These are phyloP conservation scores for Podaxis pistillaris DNA, from an alignment of 768 basidiomycete species.

Conservation along the genomic window DNA sequence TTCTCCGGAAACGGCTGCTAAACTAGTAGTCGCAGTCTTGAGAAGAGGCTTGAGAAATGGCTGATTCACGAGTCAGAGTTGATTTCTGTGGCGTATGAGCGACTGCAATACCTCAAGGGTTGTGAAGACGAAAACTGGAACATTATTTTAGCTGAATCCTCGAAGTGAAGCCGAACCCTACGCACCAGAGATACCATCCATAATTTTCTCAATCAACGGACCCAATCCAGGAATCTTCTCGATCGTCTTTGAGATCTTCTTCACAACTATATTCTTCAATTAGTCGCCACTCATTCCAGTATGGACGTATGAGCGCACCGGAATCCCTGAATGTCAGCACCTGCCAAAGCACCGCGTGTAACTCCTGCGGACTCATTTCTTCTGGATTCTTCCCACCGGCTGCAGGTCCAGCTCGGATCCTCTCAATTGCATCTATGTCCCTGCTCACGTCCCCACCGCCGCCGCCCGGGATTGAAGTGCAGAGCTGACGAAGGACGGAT, in stretches of 20 bases:
- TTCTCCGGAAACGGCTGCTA: conserved; percentile 65
- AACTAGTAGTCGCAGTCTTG: conserved; percentile 61
- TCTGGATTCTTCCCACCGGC: conserved; percentile 68
- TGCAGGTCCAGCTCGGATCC: conserved; percentile 59
- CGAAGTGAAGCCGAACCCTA: conserved; percentile 1
- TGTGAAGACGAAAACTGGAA: conserved; percentile 74
- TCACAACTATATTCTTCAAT: conserved; percentile 45
- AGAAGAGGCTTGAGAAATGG: conserved; percentile 81
- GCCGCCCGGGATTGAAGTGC: conserved; percentile 64
- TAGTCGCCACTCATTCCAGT: neutral
- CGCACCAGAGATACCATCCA: conserved; percentile 65
- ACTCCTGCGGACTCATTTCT: conserved; percentile 86
- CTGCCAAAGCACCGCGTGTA: conserved; percentile 83
- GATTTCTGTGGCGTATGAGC: neutral
- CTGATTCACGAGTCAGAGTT: conserved; percentile 29
- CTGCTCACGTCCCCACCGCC: conserved; percentile 61
- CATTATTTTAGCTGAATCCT: neutral
- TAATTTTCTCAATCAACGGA: conserved; percentile 74
- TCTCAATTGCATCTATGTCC: conserved; percentile 72
- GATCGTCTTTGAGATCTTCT: conserved; percentile 76
- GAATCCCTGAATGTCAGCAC: conserved; percentile 84
- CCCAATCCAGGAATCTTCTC: conserved; percentile 85
- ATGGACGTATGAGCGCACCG: conserved; percentile 34
- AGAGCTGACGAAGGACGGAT: conserved; percentile 55
- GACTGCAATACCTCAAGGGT: conserved; percentile 64